These are phyloP conservation scores for Pelargonium australe DNA, from an alignment of 441 rosid species.

Conservation along the genomic window DNA sequence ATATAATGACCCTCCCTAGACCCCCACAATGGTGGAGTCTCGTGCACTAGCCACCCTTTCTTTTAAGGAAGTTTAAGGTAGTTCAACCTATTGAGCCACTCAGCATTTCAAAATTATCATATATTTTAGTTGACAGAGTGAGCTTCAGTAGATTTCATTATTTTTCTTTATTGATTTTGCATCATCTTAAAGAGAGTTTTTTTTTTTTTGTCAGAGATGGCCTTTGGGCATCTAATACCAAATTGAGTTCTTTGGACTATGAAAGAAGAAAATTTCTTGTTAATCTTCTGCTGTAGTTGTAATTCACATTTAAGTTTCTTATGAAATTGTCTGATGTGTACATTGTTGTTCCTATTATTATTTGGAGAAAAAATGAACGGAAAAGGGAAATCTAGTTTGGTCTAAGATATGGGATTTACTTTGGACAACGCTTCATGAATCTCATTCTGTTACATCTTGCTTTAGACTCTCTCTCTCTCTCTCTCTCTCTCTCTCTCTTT, in stretches of 20 bases:
- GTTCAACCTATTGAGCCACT: not conserved
- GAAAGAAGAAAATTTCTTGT: not conserved
- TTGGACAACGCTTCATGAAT: not conserved
- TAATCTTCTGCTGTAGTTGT: not conserved
- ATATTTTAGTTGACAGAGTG: not conserved
- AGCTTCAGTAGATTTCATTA: not conserved
- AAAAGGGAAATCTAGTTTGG: not conserved
- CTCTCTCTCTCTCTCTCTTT: not conserved
- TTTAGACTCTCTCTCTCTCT: too few relatives aligned
- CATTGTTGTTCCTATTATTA: not conserved
- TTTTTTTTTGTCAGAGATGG: not conserved
- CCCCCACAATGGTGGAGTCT: too few relatives aligned
- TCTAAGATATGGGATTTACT: not conserved
- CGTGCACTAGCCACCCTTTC: too few relatives aligned
- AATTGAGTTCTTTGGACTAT: not conserved
- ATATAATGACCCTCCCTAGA: too few relatives aligned
- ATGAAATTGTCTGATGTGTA: not conserved
- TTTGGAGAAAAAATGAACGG: not conserved
- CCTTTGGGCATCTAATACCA: not conserved
- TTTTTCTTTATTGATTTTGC: slow-evolving; percentile 3
- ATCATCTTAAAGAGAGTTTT: not conserved
- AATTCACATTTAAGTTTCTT: not conserved
- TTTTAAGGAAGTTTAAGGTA: too few relatives aligned
- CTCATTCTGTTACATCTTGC: not conserved
- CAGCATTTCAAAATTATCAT: not conserved